Conservation (phyloP, 306 rosid genomes). For the Ammopiptanthus mongolicus region DNA sequence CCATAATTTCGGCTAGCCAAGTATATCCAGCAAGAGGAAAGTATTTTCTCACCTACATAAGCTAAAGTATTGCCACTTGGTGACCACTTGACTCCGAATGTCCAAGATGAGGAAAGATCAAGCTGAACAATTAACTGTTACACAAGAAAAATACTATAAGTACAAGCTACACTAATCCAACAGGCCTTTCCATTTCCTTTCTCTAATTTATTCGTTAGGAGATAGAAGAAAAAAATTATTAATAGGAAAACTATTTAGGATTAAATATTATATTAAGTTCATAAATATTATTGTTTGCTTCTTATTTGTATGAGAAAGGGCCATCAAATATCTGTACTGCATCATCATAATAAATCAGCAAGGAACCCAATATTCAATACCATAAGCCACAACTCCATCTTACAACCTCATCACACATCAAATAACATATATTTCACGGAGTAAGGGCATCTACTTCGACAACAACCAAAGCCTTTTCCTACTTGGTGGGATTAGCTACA, state of each 20-base stretch:
- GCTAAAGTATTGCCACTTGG: conserved; percentile 94
- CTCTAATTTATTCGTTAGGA: neutral
- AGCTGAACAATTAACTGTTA: conserved; percentile 87
- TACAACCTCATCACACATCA: neutral
- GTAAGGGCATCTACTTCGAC: no score
- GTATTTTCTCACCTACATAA: conserved; percentile 73
- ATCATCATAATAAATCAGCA: neutral
- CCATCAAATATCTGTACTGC: neutral
- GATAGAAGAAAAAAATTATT: neutral
- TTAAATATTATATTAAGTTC: neutral
- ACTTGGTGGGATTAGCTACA: no score
- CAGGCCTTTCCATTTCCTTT: conserved; percentile 6
- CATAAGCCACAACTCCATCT: neutral
- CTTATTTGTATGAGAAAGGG: neutral
- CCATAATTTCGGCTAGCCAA: conserved; percentile 4
- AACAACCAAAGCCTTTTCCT: no score
- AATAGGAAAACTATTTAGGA: neutral
- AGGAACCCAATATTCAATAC: neutral
- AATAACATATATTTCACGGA: neutral
- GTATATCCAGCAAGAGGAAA: conserved; percentile 11
- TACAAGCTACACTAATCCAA: neutral
- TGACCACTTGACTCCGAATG: conserved; percentile 97
- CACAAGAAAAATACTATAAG: conserved; percentile 29
- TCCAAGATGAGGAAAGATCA: conserved; percentile 88
- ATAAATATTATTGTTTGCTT: neutral